phyloP scores from a whole-genome alignment of 2,329 filamentous ascomycete genomes.

The Fusarium sp. region DNA sequence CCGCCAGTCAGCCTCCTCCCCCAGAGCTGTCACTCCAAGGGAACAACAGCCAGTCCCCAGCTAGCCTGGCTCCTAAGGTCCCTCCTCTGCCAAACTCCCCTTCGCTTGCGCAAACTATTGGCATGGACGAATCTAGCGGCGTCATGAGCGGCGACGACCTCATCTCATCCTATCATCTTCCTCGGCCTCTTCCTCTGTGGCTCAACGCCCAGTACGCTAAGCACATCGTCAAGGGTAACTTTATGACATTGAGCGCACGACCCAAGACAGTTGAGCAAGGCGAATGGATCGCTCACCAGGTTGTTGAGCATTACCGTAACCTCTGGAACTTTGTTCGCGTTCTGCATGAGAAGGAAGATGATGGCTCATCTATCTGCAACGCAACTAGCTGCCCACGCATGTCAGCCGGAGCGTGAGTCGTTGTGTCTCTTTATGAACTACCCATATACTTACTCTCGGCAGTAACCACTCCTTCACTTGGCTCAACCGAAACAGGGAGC shows the following conservation, averaged over 20 bases:
- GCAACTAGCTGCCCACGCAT: conserved; percentile 86
- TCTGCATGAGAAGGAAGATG: conserved; percentile 85
- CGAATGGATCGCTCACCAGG: conserved; percentile 97
- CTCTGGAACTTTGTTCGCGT: conserved; percentile 91
- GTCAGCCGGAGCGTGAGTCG: conserved; percentile 89
- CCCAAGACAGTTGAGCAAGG: conserved; percentile 94
- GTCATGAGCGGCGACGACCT: conserved; percentile 63
- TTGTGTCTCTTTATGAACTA: background rate
- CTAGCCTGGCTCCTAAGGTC: conserved; percentile 66
- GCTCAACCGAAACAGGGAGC: conserved; percentile 87
- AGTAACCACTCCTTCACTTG: conserved; percentile 96
- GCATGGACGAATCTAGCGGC: conserved; percentile 71
- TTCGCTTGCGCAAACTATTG: conserved; percentile 73
- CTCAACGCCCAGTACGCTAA: conserved; percentile 80
- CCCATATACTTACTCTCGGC: conserved; percentile 18
- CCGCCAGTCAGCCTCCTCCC: conserved; percentile 61
- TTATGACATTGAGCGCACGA: conserved; percentile 95
- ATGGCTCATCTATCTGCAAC: conserved; percentile 85
- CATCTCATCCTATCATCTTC: conserved; percentile 71
- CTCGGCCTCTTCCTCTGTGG: conserved; percentile 74
- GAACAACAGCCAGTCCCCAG: conserved; percentile 60
- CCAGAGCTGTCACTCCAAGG: conserved; percentile 59
- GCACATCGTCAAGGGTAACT: conserved; percentile 96
- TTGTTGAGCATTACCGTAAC: conserved; percentile 92
- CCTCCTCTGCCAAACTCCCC: conserved; percentile 72